phyloP scores from a whole-genome alignment of 495 filamentous ascomycete species.

The Penicillium fimorum region DNA sequence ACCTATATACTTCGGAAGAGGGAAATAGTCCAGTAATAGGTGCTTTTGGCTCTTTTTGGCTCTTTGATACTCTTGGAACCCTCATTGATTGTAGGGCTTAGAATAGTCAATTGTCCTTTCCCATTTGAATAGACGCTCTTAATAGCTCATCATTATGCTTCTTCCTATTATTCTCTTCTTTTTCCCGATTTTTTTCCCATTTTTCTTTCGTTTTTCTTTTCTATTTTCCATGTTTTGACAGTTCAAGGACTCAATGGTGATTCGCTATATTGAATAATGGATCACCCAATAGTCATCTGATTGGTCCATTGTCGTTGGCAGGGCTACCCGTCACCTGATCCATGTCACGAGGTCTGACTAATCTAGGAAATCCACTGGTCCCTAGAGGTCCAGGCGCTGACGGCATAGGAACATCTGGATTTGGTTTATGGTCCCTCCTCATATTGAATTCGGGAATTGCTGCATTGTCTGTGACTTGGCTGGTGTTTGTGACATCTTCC shows the following conservation, averaged over 20 bases:
- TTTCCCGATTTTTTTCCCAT: not conserved
- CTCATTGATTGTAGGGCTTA: not conserved
- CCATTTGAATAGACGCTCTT: not conserved
- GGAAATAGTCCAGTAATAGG: not conserved
- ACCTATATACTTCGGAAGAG: not conserved
- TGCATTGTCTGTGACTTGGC: not conserved
- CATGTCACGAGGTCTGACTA: conserved; percentile 10
- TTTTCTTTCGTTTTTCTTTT: conserved; percentile 4
- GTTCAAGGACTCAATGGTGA: conserved; percentile 7
- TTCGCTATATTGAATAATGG: conserved; percentile 19
- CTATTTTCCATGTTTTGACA: conserved; percentile 13
- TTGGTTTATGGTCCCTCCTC: not conserved
- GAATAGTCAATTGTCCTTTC: not conserved
- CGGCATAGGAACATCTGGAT: conserved; percentile 5
- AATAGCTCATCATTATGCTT: not conserved
- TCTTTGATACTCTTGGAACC: not conserved
- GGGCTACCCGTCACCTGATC: conserved; percentile 26
- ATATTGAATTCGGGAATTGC: not conserved
- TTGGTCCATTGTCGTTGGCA: conserved; percentile 25
- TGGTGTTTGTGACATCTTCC: not conserved
- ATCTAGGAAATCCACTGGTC: conserved; percentile 8
- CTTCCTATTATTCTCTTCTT: not conserved
- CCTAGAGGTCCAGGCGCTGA: conserved; percentile 8
- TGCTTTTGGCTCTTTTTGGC: too few relatives aligned
- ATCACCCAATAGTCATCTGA: not conserved